Conservation (phyloP, 2,329 filamentous ascomycete genomes). For the Ceratocystis variospora region DNA sequence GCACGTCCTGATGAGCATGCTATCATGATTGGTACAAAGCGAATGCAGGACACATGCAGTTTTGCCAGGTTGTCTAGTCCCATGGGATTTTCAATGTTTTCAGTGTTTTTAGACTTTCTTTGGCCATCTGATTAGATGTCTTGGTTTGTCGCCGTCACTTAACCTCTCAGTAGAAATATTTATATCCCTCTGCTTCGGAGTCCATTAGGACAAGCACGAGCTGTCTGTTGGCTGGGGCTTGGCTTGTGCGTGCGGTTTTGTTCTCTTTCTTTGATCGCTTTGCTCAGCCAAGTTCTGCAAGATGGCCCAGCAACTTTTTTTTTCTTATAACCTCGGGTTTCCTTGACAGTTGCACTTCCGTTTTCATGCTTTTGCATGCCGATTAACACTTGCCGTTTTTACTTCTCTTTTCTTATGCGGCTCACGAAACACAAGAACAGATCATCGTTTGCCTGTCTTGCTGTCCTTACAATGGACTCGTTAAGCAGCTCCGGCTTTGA, state of each 20-base stretch:
- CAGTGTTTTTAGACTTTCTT: constrained; percentile 11
- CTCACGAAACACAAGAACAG: neutral
- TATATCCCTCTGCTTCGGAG: neutral
- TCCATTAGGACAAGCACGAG: neutral
- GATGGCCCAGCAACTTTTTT: neutral
- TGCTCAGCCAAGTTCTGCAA: neutral
- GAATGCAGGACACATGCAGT: neutral
- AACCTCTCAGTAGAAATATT: constrained; percentile 11
- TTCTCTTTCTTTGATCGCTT: constrained; percentile 6
- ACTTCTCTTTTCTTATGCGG: neutral
- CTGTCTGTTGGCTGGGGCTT: neutral
- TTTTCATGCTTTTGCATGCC: neutral
- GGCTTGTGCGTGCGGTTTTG: neutral
- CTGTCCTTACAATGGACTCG: neutral
- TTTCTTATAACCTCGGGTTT: neutral
- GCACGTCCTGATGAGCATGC: neutral
- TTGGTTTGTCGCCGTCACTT: constrained; percentile 3
- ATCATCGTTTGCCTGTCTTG: neutral
- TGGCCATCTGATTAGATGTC: constrained; percentile 4
- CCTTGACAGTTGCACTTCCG: neutral
- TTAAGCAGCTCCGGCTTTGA: neutral
- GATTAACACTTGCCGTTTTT: neutral
- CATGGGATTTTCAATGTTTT: constrained; percentile 11
- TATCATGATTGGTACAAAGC: constrained; percentile 2
- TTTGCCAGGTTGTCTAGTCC: neutral